Evolutionary conservation across 495 filamentous ascomycete species (phyloP).

Genomic region (Penicillium silybi): DNA sequence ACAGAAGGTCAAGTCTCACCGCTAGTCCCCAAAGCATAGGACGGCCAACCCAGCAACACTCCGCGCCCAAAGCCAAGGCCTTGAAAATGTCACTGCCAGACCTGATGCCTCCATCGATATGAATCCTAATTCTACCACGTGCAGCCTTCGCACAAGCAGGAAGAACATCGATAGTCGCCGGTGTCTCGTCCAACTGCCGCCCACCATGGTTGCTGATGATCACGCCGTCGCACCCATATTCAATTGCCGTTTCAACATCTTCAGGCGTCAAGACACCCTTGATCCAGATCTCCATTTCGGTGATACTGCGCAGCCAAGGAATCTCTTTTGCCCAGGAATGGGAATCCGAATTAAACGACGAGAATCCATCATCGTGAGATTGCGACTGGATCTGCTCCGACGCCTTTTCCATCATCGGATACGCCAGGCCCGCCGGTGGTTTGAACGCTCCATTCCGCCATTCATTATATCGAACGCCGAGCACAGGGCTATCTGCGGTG

Average conservation of each 20-base stretch:
- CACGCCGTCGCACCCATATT: slow-evolving; percentile 54
- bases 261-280: slow-evolving; percentile 55
- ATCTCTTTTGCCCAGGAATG: slow-evolving; percentile 56
- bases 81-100: slow-evolving; percentile 68
- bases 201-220: slow-evolving; percentile 71
- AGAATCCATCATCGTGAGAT: slow-evolving; percentile 50
- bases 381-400: slow-evolving; percentile 62
- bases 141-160: slow-evolving; percentile 61
- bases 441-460: slow-evolving; percentile 34
- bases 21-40: slow-evolving; percentile 50
- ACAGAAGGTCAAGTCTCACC: slow-evolving; percentile 13
- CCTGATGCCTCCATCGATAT: slow-evolving; percentile 63
- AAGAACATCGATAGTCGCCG: slow-evolving; percentile 56
- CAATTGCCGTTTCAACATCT: slow-evolving; percentile 51
- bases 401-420: slow-evolving; percentile 53
- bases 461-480: slow-evolving; percentile 52
- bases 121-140: slow-evolving; percentile 57
- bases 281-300: slow-evolving; percentile 53
- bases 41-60: slow-evolving; percentile 61
- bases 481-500: slow-evolving; percentile 81
- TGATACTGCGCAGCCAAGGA: slow-evolving; percentile 44
- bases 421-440: slow-evolving; percentile 28
- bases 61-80: slow-evolving; percentile 62
- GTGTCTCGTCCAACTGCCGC: slow-evolving; percentile 60
- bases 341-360: slow-evolving; percentile 57